Conservation (phyloP, 371 early-diverging fungal species). For the Mucor plumbeus region DNA sequence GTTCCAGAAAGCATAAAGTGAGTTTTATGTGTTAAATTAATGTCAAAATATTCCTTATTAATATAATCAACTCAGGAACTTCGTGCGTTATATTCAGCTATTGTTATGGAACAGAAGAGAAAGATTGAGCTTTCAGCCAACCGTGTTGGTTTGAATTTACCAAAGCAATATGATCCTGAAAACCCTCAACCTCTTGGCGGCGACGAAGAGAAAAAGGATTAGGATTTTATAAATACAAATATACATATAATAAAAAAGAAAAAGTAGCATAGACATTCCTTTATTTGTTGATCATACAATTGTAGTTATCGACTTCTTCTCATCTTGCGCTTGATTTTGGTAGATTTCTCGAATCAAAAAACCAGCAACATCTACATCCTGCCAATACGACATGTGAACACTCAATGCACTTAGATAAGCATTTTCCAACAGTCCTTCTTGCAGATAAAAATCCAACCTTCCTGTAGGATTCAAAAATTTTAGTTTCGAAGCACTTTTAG, state of each 20-base stretch:
- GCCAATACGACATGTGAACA: conserved; percentile 84
- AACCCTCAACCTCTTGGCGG: conserved; percentile 25
- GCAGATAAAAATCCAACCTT: conserved; percentile 78
- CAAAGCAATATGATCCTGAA: conserved; percentile 44
- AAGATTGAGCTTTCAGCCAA: conserved; percentile 53
- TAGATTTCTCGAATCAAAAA: conserved; percentile 63
- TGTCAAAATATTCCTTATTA: neutral
- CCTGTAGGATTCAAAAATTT: conserved; percentile 66
- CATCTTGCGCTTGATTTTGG: conserved; percentile 20
- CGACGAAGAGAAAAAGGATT: conserved; percentile 2
- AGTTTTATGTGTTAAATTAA: neutral
- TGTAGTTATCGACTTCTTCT: neutral
- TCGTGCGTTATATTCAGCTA: conserved; percentile 47
- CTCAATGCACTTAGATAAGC: conserved; percentile 78
- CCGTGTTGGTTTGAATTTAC: conserved; percentile 53
- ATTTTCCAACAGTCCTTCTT: conserved; percentile 81
- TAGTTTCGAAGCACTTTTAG: conserved; percentile 50
- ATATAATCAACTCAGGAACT: conserved; percentile 27
- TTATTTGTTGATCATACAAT: conserved; percentile 14
- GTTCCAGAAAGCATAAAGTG: conserved; percentile 55
- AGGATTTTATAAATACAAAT: too few relatives aligned
- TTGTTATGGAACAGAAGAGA: conserved; percentile 55
- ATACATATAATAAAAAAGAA: neutral
- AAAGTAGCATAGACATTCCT: too few relatives aligned
- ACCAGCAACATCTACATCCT: conserved; percentile 73